A percentile compares a stretch with the other conserved stretches of the same genome.
Conservation (phyloP, 208 protist species). For the Trypanosoma melophagium region DNA sequence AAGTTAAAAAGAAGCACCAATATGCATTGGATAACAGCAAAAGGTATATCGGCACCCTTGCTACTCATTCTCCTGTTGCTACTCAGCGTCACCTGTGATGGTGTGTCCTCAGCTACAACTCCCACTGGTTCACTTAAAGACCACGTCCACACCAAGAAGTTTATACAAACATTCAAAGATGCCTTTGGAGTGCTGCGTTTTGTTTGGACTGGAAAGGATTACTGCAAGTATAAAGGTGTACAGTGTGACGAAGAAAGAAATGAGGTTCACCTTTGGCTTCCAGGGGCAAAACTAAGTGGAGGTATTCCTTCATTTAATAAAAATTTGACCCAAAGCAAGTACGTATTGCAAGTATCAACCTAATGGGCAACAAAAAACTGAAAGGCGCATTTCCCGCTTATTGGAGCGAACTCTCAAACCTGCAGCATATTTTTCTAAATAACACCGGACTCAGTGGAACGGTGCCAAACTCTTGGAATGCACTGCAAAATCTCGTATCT, state of each 20-base stretch:
- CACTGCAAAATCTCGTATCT: slow-evolving; percentile 23
- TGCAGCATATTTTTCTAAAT: slow-evolving; percentile 33
- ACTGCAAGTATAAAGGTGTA: slow-evolving; percentile 26
- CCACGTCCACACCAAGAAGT: too few species aligned
- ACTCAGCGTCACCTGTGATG: too few species aligned
- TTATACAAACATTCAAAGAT: slow-evolving; percentile 27
- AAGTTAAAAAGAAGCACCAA: too few species aligned
- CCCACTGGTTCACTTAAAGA: too few species aligned
- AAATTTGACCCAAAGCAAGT: slow-evolving; percentile 27
- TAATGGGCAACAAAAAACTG: slow-evolving; percentile 27
- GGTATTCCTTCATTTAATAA: slow-evolving; percentile 24
- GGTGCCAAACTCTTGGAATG: slow-evolving; percentile 41
- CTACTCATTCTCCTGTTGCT: too few species aligned
- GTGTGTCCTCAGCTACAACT: too few species aligned
- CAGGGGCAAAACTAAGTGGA: slow-evolving; percentile 8
- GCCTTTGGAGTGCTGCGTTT: slow-evolving; percentile 19
- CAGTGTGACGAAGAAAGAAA: slow-evolving; percentile 15
- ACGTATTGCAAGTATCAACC: slow-evolving; percentile 31
- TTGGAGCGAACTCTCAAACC: slow-evolving; percentile 27
- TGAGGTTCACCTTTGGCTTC: slow-evolving; percentile 7
- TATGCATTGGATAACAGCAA: too few species aligned
- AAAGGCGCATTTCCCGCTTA: slow-evolving; percentile 32
- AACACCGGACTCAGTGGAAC: slow-evolving; percentile 29
- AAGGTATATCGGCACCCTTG: too few species aligned
- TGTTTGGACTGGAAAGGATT: slow-evolving; percentile 23